A percentile compares a stretch with the other conserved stretches of the same genome.
These are phyloP conservation scores for Amanita jacksonii DNA, from an alignment of 768 basidiomycete genomes.

Conservation along the genomic window DNA sequence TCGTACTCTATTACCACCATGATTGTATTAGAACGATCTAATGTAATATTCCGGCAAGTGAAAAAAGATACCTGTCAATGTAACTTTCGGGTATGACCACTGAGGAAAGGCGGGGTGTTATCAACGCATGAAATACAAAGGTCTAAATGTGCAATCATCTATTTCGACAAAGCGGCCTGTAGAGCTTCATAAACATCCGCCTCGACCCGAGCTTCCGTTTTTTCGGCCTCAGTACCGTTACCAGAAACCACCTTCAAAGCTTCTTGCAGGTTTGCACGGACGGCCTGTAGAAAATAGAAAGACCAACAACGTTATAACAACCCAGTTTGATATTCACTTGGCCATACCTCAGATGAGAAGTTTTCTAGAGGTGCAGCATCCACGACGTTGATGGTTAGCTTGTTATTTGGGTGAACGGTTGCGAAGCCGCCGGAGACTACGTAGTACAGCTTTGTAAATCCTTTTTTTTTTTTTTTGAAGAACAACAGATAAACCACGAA, in stretches of 20 bases:
- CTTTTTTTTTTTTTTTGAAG: not conserved
- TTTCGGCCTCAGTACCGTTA: slow-evolving; percentile 87
- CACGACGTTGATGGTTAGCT: slow-evolving; percentile 91
- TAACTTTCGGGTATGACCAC: no score
- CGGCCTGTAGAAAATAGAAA: slow-evolving; percentile 45
- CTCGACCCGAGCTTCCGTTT: slow-evolving; percentile 88
- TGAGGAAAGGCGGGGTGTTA: no score
- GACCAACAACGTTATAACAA: no score
- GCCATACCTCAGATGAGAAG: slow-evolving; percentile 77
- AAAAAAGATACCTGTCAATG: no score
- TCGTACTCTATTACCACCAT: not conserved
- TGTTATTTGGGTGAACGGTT: slow-evolving; percentile 96
- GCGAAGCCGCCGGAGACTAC: slow-evolving; percentile 95
- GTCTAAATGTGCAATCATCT: slow-evolving; percentile 10
- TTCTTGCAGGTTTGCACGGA: slow-evolving; percentile 84
- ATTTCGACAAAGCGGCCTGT: slow-evolving; percentile 67
- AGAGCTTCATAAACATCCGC: slow-evolving; percentile 95
- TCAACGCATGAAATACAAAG: not conserved
- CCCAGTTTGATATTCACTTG: no score
- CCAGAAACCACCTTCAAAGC: slow-evolving; percentile 75
- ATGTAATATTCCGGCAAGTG: no score
- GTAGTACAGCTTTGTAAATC: slow-evolving; percentile 2
- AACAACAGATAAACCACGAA: slow-evolving; percentile 29
- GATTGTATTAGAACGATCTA: no score
- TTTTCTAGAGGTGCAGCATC: slow-evolving; percentile 90